phyloP scores from a whole-genome alignment of 2,329 filamentous ascomycete species.

The Dactylellina drechsleri region DNA sequence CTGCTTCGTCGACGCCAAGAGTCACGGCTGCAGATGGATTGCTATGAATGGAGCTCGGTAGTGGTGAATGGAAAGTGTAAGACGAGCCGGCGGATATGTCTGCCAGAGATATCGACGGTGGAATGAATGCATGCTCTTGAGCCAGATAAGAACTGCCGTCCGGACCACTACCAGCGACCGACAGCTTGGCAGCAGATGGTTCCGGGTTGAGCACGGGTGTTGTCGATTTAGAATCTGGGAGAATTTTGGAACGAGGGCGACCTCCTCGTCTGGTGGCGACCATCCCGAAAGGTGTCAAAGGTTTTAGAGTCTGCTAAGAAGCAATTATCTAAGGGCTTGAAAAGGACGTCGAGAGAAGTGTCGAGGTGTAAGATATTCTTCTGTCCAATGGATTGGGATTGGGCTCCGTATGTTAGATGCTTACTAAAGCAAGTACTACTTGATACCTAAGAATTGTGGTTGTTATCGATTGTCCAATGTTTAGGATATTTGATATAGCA shows the following conservation, averaged over 20 bases:
- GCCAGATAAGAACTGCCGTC: background rate
- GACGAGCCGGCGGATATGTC: slow-evolving; percentile 72
- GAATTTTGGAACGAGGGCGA: slow-evolving; percentile 23
- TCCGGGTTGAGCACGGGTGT: background rate
- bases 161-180: background rate
- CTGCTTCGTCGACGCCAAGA: slow-evolving; percentile 65
- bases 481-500: too few relatives aligned
- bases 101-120: slow-evolving; percentile 73
- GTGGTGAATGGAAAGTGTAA: slow-evolving; percentile 76
- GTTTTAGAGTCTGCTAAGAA: too few relatives aligned
- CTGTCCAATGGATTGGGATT: too few relatives aligned
- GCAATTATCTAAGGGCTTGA: too few relatives aligned
- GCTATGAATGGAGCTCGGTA: slow-evolving; percentile 71
- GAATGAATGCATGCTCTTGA: slow-evolving; percentile 66
- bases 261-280: slow-evolving; percentile 20
- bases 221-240: background rate
- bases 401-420: too few relatives aligned
- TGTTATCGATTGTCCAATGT: too few relatives aligned
- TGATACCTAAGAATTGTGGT: too few relatives aligned
- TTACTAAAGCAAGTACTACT: too few relatives aligned
- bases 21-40: slow-evolving; percentile 63
- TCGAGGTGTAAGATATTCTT: too few relatives aligned
- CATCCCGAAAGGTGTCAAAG: background rate
- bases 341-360: too few relatives aligned
- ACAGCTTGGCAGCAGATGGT: background rate